Percentiles rank a stretch among this genome's conserved stretches.
These are phyloP conservation scores for Agaricus blazei DNA, from an alignment of 768 basidiomycete species.

Conservation along the genomic window DNA sequence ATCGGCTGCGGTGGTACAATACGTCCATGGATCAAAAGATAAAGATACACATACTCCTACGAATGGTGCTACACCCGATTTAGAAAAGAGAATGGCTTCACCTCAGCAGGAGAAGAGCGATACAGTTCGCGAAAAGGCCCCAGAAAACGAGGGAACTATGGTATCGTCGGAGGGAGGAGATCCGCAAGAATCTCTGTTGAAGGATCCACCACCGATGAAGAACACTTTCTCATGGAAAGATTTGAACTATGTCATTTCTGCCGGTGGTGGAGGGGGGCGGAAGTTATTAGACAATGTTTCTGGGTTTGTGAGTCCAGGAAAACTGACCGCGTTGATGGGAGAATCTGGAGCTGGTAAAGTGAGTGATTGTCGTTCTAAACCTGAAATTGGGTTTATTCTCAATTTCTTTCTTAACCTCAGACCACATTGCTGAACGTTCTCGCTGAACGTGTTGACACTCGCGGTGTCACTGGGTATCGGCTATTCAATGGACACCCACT, in stretches of 20 bases:
- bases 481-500: constrained; percentile 51
- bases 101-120: background rate
- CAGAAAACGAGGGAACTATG: background rate
- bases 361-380: constrained; percentile 11
- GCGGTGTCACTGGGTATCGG: constrained; percentile 45
- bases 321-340: constrained; percentile 75
- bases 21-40: constrained; percentile 51
- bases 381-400: too few relatives aligned
- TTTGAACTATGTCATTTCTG: constrained; percentile 60
- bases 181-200: constrained; percentile 24
- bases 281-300: constrained; percentile 66
- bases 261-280: constrained; percentile 35
- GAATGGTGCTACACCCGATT: constrained; percentile 24
- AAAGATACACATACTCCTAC: constrained; percentile 4
- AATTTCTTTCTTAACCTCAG: constrained; percentile 17
- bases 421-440: constrained; percentile 58
- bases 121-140: background rate
- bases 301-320: constrained; percentile 80
- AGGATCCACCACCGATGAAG: constrained; percentile 37
- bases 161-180: constrained; percentile 16
- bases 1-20: constrained; percentile 46
- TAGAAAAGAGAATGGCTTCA: constrained; percentile 23
- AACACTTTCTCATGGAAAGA: constrained; percentile 81
- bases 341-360: constrained; percentile 44
- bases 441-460: constrained; percentile 42